Evolutionary conservation across 768 basidiomycete genomes (phyloP).

Genomic region (Lactarius psammicola): DNA sequence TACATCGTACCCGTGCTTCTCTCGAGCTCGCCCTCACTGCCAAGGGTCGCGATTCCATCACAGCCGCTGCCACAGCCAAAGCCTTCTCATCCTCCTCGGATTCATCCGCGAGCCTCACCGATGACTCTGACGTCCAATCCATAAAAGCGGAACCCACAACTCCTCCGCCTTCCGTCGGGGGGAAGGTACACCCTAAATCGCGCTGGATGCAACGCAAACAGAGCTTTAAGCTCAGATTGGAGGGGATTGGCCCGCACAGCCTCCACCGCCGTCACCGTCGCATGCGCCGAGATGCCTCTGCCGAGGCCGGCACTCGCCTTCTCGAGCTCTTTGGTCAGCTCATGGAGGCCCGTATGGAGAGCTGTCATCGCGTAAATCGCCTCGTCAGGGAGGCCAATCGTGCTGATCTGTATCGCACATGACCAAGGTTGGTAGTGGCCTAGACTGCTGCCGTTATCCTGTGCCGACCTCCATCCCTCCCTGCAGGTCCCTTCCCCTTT

Average conservation of each 20-base stretch:
- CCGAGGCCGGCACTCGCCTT: slow-evolving; percentile 50
- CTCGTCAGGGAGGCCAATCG: slow-evolving; percentile 51
- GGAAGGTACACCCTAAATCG: slow-evolving; percentile 32
- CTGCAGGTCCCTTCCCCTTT: neutral
- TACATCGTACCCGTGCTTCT: slow-evolving; percentile 60
- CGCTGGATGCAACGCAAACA: slow-evolving; percentile 61
- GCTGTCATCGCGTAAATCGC: slow-evolving; percentile 63
- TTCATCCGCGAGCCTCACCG: slow-evolving; percentile 24
- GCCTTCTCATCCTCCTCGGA: slow-evolving; percentile 25
- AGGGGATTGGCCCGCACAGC: slow-evolving; percentile 40
- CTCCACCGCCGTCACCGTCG: slow-evolving; percentile 35
- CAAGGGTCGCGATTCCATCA: slow-evolving; percentile 31
- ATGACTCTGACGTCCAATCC: slow-evolving; percentile 28
- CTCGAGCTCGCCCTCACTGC: slow-evolving; percentile 49
- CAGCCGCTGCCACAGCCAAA: slow-evolving; percentile 20
- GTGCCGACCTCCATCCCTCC: slow-evolving; percentile 3
- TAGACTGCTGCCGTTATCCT: slow-evolving; percentile 6
- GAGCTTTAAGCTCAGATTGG: slow-evolving; percentile 52
- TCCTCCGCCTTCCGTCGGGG: slow-evolving; percentile 29
- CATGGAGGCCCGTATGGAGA: slow-evolving; percentile 74
- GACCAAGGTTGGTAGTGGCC: slow-evolving; percentile 20
- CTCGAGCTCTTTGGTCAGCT: slow-evolving; percentile 69
- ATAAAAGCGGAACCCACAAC: slow-evolving; percentile 38
- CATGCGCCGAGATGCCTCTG: slow-evolving; percentile 27
- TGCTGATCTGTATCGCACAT: slow-evolving; percentile 31